Percentiles rank a stretch among this genome's conserved stretches.
Evolutionary conservation across 495 filamentous ascomycete species (phyloP).

Genomic region (Hypoxylon lienhwacheense): DNA sequence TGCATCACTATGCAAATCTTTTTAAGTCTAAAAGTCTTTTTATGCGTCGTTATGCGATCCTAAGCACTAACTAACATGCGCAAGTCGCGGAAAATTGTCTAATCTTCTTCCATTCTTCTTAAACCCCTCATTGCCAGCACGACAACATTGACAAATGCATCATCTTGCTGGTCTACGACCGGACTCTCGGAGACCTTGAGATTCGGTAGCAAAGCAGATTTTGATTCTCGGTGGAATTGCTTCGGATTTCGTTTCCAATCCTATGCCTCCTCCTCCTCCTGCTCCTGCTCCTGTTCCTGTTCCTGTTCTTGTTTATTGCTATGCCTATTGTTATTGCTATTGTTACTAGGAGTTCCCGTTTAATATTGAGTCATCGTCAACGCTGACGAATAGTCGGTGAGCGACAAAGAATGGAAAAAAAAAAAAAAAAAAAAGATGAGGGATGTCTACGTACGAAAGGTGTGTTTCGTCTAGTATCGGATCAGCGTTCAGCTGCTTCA

Average conservation of each 20-base stretch:
- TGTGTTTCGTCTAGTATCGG: conserved; percentile 8
- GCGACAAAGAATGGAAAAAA: neutral
- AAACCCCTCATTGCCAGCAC: conserved; percentile 29
- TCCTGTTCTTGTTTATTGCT: too few relatives aligned
- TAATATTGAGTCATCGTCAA: conserved; percentile 7
- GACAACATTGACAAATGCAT: conserved; percentile 3
- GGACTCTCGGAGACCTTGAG: conserved; percentile 10
- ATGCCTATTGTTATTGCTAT: too few relatives aligned
- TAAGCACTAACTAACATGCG: conserved; percentile 15
- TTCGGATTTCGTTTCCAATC: conserved; percentile 3
- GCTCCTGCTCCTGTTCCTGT: too few relatives aligned
- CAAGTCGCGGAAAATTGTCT: conserved; percentile 26
- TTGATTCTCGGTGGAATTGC: too few relatives aligned
- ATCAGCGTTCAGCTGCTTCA: conserved; percentile 6
- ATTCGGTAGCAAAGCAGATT: neutral
- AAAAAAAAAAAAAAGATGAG: neutral
- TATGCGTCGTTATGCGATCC: neutral
- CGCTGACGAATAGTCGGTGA: conserved; percentile 23
- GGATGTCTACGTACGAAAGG: conserved; percentile 1
- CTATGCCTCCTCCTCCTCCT: too few relatives aligned
- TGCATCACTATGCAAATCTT: conserved; percentile 13
- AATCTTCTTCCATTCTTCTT: conserved; percentile 13
- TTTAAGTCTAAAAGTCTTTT: too few relatives aligned
- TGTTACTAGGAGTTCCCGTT: too few relatives aligned
- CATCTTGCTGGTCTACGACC: conserved; percentile 17